Evolutionary conservation across 805 yeast species (phyloP).

Genomic region (Cyberlindnera saturnus): DNA sequence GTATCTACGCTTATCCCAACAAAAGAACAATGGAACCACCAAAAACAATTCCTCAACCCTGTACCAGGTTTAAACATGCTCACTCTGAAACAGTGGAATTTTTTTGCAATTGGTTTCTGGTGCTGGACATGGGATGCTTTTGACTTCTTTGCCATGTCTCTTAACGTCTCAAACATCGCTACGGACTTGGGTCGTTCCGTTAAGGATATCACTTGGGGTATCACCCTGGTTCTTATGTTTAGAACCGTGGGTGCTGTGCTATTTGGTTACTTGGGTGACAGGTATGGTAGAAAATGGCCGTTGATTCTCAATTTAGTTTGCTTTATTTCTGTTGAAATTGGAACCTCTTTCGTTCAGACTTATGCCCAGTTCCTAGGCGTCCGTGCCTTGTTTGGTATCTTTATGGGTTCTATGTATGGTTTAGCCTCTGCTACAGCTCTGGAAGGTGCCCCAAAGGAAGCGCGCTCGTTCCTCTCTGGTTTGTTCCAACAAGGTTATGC

Average conservation of each 20-base stretch:
- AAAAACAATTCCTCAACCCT: slow-evolving; percentile 50
- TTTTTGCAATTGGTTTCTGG: slow-evolving; percentile 45
- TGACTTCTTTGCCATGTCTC: slow-evolving; percentile 54
- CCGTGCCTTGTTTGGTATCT: slow-evolving; percentile 54
- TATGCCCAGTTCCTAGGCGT: slow-evolving; percentile 55
- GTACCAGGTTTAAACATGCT: slow-evolving; percentile 47
- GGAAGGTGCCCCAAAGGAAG: slow-evolving; percentile 41
- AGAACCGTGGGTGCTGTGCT: slow-evolving; percentile 59
- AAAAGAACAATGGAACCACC: slow-evolving; percentile 31
- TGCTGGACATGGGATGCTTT: slow-evolving; percentile 67
- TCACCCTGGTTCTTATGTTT: slow-evolving; percentile 62
- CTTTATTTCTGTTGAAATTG: slow-evolving; percentile 51
- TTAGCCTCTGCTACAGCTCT: slow-evolving; percentile 38
- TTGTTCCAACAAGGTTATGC: slow-evolving; percentile 79
- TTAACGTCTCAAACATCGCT: slow-evolving; percentile 45
- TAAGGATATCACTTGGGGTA: slow-evolving; percentile 49
- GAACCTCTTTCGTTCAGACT: slow-evolving; percentile 54
- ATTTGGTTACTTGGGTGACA: slow-evolving; percentile 57
- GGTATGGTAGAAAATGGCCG: slow-evolving; percentile 58
- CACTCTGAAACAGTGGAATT: slow-evolving; percentile 46
- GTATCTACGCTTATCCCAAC: slow-evolving; percentile 45
- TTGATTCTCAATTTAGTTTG: slow-evolving; percentile 38
- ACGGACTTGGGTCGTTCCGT: slow-evolving; percentile 37
- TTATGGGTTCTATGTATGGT: slow-evolving; percentile 46
- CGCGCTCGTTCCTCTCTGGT: slow-evolving; percentile 58